Evolutionary conservation across 2,329 filamentous ascomycete genomes (phyloP), one percentile per base, ranked within the genome.

Genomic region (Beauveria bassiana): DNA sequence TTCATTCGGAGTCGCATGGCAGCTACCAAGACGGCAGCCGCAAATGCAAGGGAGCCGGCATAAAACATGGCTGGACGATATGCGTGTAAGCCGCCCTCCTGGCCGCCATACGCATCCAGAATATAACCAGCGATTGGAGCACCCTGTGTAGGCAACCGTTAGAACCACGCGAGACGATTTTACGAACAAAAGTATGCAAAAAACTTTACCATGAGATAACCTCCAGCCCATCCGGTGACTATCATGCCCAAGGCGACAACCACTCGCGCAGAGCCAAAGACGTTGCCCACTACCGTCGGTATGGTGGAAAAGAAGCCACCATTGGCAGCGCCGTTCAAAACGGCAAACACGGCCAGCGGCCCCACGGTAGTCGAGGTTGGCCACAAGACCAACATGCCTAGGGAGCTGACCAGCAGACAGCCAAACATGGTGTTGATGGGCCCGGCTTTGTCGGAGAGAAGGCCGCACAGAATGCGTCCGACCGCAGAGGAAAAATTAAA

Each of bases 61-160:
- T 85, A 86, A 68, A 82, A 85, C 70, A 87, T 87, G 1, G 84
- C 84, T 0, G 83, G 82, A 20, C 82, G 75, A 65, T 83, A 87
- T 0, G 83, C 80, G 24, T 78, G 71, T 1, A 85, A 70, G 0
- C 80, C 80, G 3, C 70, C 72, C 0, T 78, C 71, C 18, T 78
- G 73, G 12, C 81, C 81, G 5, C 83, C 82, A 40, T 81, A 81
- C 0, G 81, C 81, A 61, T 79, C 77, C 0, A 87, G 73, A 1
- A 87, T 73, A 62, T 83, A 85, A 10, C 84, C 83, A 2, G 84
- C 84, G 64, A 87, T 86, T 0, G 85, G 84, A 0, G 79, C 76
- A 1, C 82, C 81, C 77, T 79, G 47, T 4, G 49, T 47, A 42
- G 54, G 40, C 8, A 1, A 34, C 5, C 49, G 57, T 66, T 45